Evolutionary conservation across 176 grass and related monocot species (phyloP), one percentile per base, ranked within the genome.

Genomic region (Paspalum vaginatum): DNA sequence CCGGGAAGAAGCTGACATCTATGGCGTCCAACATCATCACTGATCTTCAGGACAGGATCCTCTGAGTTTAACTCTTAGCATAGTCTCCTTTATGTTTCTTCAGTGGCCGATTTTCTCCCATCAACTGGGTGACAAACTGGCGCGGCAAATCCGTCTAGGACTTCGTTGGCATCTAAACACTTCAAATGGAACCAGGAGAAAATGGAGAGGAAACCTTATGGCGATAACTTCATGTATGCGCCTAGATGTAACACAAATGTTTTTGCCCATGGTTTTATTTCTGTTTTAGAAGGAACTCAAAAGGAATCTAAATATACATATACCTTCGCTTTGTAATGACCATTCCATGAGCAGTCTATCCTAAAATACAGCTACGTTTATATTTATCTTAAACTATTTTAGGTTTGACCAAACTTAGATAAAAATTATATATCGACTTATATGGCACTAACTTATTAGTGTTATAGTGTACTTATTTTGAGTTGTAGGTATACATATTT

Each of bases 21-120:
- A 63, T 98, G 70, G 95, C 95, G 24, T 98, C 95, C 48, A 91
- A 81, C 70, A 80, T 98, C 72, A 89, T 98, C 47, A 93, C 89
- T 39, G 95, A 98, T 76, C 86, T 98, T 87, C 94, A 97, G 63
- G 88, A 89, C 41, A 86, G 92, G 47, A 91, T 98, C 59, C 84
- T 98, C 78, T 98, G 64, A 98, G 75, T 25, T 65, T 43, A 39
- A 32, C 70, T 63, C 50, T 51, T 24, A 81, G 81, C 51, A 17
- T 12, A 88, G 59, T 50, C 61, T 70, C 74, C 37, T 20, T 56
- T 12, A 62, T 21, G 50, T 60, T 38, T 68, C 61, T 77, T 81
- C 65, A 0, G 58, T 15, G 71, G 47, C 12, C n/a, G 7, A 74
- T 58, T 69, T 83, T 41, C 20, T 38, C 64, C 14, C 11, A 48